Conservation (phyloP, 2,329 filamentous ascomycete species). For the Niveomyces coronatus region DNA sequence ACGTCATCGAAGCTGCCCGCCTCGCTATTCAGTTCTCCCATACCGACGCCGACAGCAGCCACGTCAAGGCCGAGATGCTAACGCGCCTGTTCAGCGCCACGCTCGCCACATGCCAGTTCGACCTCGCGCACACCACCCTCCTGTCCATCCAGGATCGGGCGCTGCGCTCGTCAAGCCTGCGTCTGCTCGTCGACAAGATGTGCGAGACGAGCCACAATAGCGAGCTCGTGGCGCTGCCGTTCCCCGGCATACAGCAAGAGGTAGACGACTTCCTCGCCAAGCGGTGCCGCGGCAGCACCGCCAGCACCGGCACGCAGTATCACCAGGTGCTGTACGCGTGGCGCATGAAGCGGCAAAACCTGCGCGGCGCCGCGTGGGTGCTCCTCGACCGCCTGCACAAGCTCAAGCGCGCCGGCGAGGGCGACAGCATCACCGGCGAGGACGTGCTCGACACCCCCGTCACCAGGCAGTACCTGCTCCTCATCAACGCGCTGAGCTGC, state of each 20-base stretch:
- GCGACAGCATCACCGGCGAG: slow-evolving; percentile 42
- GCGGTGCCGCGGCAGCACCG: slow-evolving; percentile 58
- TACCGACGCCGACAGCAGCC: slow-evolving; percentile 20
- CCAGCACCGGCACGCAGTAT: slow-evolving; percentile 66
- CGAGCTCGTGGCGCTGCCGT: slow-evolving; percentile 65
- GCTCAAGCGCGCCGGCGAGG: slow-evolving; percentile 47
- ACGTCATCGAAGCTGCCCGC: slow-evolving; percentile 74
- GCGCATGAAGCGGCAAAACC: slow-evolving; percentile 74
- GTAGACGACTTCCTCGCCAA: slow-evolving; percentile 70
- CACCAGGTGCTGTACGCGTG: slow-evolving; percentile 88
- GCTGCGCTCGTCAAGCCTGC: slow-evolving; percentile 62
- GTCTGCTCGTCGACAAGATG: slow-evolving; percentile 59
- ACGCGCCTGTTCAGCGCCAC: slow-evolving; percentile 77
- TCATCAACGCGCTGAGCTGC: slow-evolving; percentile 88
- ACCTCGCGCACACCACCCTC: slow-evolving; percentile 72
- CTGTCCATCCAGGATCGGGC: slow-evolving; percentile 60
- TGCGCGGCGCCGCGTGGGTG: slow-evolving; percentile 63
- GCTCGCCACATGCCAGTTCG: slow-evolving; percentile 67
- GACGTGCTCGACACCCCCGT: slow-evolving; percentile 53
- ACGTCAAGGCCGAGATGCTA: slow-evolving; percentile 60
- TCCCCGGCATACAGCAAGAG: slow-evolving; percentile 63
- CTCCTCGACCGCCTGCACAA: slow-evolving; percentile 54
- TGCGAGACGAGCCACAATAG: slow-evolving; percentile 55
- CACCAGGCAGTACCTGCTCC: slow-evolving; percentile 69
- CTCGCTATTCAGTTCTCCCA: slow-evolving; percentile 57